phyloP scores from a whole-genome alignment of 1,284 basidiomycete genomes.

The Fomitopsis betulina region DNA sequence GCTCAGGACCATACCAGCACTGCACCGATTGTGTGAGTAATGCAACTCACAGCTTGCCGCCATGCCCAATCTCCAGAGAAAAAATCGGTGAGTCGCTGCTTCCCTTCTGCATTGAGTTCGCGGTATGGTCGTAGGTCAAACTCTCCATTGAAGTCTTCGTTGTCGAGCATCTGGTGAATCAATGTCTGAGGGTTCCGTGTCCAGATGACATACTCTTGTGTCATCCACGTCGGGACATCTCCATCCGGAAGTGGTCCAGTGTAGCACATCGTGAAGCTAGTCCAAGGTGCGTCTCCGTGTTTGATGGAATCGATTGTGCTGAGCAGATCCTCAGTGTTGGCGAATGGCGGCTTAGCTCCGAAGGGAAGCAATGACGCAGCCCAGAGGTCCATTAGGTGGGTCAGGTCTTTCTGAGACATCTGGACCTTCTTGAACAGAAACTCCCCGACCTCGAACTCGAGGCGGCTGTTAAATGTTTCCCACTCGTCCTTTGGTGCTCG shows the following conservation, averaged over 20 bases:
- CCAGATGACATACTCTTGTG: conserved; percentile 14
- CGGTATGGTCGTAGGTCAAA: conserved; percentile 18
- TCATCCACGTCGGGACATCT: conserved; percentile 17
- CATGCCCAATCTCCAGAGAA: conserved; percentile 20
- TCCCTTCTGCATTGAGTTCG: conserved; percentile 4
- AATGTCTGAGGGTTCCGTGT: conserved; percentile 14
- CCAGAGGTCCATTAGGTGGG: conserved; percentile 24
- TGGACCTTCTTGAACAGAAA: conserved; percentile 5
- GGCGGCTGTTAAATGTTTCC: too few species aligned
- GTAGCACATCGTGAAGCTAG: conserved; percentile 14
- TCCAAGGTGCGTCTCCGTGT: conserved; percentile 21
- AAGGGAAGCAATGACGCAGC: conserved; percentile 10
- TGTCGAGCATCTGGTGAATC: conserved; percentile 18
- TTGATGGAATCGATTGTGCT: conserved; percentile 15
- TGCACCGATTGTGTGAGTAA: too few species aligned
- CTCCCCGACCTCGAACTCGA: conserved; percentile 7
- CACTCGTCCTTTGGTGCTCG: too few species aligned
- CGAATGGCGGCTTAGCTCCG: conserved; percentile 15
- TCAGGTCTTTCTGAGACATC: conserved; percentile 16
- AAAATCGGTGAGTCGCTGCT: conserved; percentile 7
- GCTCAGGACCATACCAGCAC: too few species aligned
- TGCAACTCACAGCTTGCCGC: conserved; percentile 19
- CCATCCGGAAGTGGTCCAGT: conserved; percentile 2
- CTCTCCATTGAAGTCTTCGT: conserved; percentile 19
- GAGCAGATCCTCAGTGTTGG: conserved; percentile 13